phyloP scores from a whole-genome alignment of 805 yeast genomes.

The Sungouiella thailandica region DNA sequence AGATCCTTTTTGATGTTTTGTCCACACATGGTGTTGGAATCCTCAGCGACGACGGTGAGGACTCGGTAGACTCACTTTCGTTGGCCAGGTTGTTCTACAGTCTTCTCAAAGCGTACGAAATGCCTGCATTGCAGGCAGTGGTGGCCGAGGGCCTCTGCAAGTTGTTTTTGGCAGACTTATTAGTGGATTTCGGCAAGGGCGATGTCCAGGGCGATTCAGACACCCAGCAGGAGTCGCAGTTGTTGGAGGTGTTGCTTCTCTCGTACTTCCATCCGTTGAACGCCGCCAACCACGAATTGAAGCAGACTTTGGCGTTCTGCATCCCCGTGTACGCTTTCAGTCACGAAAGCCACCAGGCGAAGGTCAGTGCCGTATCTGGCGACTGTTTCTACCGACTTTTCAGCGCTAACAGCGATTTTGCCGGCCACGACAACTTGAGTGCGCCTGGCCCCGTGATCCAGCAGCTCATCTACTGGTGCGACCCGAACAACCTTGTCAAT shows the following conservation, averaged over 20 bases:
- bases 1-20: conserved; percentile 71
- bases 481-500: conserved; percentile 62
- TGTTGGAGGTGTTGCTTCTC: conserved; percentile 65
- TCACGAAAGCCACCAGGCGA: conserved; percentile 63
- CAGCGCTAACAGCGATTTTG: conserved; percentile 29
- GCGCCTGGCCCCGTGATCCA: conserved; percentile 54
- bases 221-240: conserved; percentile 28
- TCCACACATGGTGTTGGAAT: conserved; percentile 71
- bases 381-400: conserved; percentile 62
- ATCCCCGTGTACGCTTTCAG: conserved; percentile 85
- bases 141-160: conserved; percentile 88
- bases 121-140: conserved; percentile 66
- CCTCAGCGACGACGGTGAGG: conserved; percentile 45
- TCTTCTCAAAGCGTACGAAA: conserved; percentile 50
- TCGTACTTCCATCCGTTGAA: conserved; percentile 73
- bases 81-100: conserved; percentile 67
- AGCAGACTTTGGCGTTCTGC: conserved; percentile 81
- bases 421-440: conserved; percentile 25
- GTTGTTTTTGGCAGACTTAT: conserved; percentile 69
- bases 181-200: conserved; percentile 42
- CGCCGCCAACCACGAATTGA: conserved; percentile 55
- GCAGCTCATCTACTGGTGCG: conserved; percentile 81
- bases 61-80: conserved; percentile 59
- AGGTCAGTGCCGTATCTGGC: conserved; percentile 57
- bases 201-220: conserved; percentile 15